Percentiles rank a stretch among this genome's conserved stretches.
These are phyloP conservation scores for Histomonas meleagridis DNA, from an alignment of 208 protist species.

Conservation along the genomic window DNA sequence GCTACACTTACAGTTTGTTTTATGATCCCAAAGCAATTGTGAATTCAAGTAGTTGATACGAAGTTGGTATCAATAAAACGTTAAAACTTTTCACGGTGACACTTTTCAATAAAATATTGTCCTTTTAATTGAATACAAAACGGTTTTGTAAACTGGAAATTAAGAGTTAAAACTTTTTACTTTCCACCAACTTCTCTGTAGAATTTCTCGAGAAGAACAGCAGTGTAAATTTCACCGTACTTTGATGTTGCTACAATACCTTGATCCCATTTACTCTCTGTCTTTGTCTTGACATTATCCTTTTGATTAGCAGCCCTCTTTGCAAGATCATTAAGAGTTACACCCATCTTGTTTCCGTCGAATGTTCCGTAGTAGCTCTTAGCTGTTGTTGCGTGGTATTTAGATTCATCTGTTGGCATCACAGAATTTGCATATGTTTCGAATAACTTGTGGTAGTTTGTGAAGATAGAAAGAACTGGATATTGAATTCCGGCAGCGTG, in stretches of 20 bases:
- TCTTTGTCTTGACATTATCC: neutral
- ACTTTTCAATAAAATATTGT: too few species aligned
- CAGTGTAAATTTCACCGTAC: neutral
- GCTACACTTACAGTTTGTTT: too few species aligned
- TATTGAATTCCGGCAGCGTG: neutral
- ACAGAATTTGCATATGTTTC: neutral
- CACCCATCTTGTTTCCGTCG: neutral
- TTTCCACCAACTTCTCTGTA: neutral
- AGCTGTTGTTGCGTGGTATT: too few species aligned
- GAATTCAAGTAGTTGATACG: too few species aligned
- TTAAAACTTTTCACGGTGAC: too few species aligned
- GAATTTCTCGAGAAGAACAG: neutral
- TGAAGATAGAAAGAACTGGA: neutral
- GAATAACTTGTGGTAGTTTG: neutral
- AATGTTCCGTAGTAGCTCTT: neutral
- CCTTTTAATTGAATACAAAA: too few species aligned
- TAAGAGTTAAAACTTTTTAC: too few species aligned
- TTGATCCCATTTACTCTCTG: neutral
- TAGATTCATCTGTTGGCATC: neutral
- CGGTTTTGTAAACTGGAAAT: too few species aligned
- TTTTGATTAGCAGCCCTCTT: neutral
- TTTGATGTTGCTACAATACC: neutral
- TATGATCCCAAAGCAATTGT: too few species aligned
- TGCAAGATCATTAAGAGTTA: neutral
- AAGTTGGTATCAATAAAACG: too few species aligned